phyloP scores from a whole-genome alignment of 2,329 filamentous ascomycete species.

The Talaromyces sp. region DNA sequence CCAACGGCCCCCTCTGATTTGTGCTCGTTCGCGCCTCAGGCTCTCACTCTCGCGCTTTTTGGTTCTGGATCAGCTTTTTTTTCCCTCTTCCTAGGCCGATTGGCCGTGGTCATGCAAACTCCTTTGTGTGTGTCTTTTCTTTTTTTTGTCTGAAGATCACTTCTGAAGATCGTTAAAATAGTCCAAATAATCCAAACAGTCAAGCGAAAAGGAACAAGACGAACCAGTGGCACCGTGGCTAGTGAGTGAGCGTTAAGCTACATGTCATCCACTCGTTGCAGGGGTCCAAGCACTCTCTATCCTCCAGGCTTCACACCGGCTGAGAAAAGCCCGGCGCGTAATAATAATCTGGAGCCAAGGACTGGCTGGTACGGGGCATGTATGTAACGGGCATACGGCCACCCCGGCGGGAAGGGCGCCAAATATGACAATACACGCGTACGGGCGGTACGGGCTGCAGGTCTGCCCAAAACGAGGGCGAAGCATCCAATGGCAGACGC shows the following conservation, averaged over 20 bases:
- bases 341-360: too few species aligned
- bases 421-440: slow-evolving; percentile 11
- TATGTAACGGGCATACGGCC: background rate
- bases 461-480: slow-evolving; percentile 28
- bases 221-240: background rate
- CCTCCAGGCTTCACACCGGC: too few species aligned
- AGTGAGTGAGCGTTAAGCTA: background rate
- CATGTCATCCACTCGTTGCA: background rate
- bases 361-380: background rate
- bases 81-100: background rate
- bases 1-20: background rate
- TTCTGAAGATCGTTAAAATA: background rate
- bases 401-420: background rate
- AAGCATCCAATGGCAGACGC: slow-evolving; percentile 31
- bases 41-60: too few species aligned
- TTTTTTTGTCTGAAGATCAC: background rate
- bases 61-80: background rate
- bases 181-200: background rate
- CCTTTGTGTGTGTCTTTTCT: background rate
- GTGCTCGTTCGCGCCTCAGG: background rate
- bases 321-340: too few species aligned
- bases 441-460: slow-evolving; percentile 19
- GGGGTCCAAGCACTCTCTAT: background rate
- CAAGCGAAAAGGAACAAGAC: background rate
- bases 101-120: background rate